phyloP scores from a whole-genome alignment of 257 asterid genomes.

The Scutellaria barbata region DNA sequence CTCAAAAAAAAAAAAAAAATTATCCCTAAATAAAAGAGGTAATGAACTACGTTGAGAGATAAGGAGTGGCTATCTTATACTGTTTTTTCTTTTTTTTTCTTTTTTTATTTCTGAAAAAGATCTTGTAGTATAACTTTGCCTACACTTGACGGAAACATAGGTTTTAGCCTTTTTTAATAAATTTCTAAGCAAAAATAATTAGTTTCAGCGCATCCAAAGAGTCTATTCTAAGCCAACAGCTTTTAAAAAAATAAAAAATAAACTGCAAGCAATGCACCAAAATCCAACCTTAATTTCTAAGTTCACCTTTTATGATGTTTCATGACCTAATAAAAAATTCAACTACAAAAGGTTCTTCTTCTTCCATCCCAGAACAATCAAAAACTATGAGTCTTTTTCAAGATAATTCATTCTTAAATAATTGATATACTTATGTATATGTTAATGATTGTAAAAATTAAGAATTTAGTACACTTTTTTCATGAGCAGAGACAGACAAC shows the following conservation, averaged over 20 bases:
- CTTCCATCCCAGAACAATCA: slow-evolving; percentile 2
- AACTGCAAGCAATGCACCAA: slow-evolving; percentile 38
- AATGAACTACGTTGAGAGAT: too few relatives aligned
- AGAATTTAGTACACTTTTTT: slow-evolving; percentile 16
- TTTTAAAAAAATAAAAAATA: neutral
- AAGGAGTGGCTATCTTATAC: too few relatives aligned
- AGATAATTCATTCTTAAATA: neutral
- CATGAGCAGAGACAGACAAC: slow-evolving; percentile 16
- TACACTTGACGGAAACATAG: slow-evolving; percentile 18
- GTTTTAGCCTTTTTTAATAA: neutral
- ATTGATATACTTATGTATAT: neutral
- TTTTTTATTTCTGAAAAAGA: too few relatives aligned
- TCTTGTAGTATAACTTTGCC: slow-evolving; percentile 13
- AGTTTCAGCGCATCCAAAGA: slow-evolving; percentile 22
- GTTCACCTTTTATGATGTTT: slow-evolving; percentile 39
- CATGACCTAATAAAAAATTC: slow-evolving; percentile 24
- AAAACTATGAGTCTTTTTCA: neutral
- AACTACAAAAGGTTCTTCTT: neutral
- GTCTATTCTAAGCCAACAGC: slow-evolving; percentile 44
- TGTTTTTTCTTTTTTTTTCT: too few relatives aligned
- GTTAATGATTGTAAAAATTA: slow-evolving; percentile 28
- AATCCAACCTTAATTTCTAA: slow-evolving; percentile 37
- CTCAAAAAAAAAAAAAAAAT: too few relatives aligned
- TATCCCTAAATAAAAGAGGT: too few relatives aligned
- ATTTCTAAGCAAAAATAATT: neutral